Evolutionary conservation across 306 rosid species (phyloP).

Genomic region (Datisca glomerata): DNA sequence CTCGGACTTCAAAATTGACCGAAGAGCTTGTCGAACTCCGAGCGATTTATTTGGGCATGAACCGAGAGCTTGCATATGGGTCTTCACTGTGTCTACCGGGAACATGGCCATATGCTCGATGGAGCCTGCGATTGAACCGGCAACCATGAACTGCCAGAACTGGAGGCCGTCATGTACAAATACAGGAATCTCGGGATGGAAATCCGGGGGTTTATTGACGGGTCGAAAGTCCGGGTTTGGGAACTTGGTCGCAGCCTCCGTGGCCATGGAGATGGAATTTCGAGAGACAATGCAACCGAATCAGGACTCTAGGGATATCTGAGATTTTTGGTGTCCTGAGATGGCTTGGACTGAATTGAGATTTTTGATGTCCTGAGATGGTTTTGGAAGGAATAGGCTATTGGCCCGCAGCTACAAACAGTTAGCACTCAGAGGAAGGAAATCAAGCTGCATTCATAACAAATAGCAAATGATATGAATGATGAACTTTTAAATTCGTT

Average conservation of each 20-base stretch:
- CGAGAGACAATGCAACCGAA: too few relatives aligned
- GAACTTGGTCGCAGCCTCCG: conserved; percentile 65
- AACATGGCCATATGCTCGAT: conserved; percentile 85
- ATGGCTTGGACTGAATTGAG: too few relatives aligned
- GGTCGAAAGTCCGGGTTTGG: conserved; percentile 53
- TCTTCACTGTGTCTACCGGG: conserved; percentile 85
- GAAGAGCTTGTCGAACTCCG: conserved; percentile 53
- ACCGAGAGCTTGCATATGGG: conserved; percentile 82
- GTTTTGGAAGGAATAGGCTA: too few relatives aligned
- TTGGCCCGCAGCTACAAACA: too few relatives aligned
- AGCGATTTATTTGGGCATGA: conserved; percentile 71
- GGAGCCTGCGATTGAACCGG: conserved; percentile 74
- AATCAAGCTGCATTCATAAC: too few relatives aligned
- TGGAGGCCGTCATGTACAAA: conserved; percentile 67
- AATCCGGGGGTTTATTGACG: conserved; percentile 35
- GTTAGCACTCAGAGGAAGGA: too few relatives aligned
- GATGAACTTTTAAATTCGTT: too few relatives aligned
- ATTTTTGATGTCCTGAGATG: too few relatives aligned
- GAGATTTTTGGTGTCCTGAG: too few relatives aligned
- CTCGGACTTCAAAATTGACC: conserved; percentile 45
- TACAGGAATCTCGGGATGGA: conserved; percentile 26
- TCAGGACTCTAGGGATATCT: too few relatives aligned
- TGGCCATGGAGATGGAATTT: conserved; percentile 49
- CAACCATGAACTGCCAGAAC: conserved; percentile 84
- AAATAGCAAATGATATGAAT: too few relatives aligned